Percentiles rank a stretch among this genome's conserved stretches.
Evolutionary conservation across 768 basidiomycete genomes (phyloP).

Genomic region (Cystoderma amianthinum): DNA sequence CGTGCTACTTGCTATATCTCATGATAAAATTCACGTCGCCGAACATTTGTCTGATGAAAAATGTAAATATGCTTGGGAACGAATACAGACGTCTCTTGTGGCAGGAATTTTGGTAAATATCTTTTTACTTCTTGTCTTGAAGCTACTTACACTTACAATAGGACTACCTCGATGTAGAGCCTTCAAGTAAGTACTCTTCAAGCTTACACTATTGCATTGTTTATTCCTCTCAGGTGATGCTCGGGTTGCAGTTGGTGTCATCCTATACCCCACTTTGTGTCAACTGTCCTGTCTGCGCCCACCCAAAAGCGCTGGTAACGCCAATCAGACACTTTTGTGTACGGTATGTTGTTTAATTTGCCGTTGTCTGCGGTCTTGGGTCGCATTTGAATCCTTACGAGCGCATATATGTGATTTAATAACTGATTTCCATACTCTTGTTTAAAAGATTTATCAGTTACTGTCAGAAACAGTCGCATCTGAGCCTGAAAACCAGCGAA

Average conservation of each 20-base stretch:
- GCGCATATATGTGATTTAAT: too few relatives aligned
- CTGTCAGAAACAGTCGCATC: conserved; percentile 39
- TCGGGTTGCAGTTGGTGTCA: conserved; percentile 6
- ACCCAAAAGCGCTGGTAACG: neutral
- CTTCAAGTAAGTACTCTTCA: conserved; percentile 6
- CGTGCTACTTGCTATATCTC: conserved; percentile 31
- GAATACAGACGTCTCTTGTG: conserved; percentile 34
- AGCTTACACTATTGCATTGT: too few relatives aligned
- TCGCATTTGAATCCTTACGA: too few relatives aligned
- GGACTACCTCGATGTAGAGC: conserved; percentile 10
- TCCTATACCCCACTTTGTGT: conserved; percentile 10
- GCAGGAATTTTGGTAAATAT: conserved; percentile 34
- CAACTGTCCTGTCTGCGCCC: neutral
- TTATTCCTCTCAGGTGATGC: conserved; percentile 1
- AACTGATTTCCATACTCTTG: too few relatives aligned
- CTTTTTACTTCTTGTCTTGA: neutral
- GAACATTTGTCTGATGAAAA: conserved; percentile 10
- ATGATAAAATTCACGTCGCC: conserved; percentile 26
- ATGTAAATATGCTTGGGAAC: conserved; percentile 32
- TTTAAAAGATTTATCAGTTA: conserved; percentile 43
- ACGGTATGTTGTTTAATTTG: conserved; percentile 16
- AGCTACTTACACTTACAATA: conserved; percentile 1
- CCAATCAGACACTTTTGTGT: conserved; percentile 13
- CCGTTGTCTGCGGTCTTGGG: too few relatives aligned
- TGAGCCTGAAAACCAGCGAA: conserved; percentile 33